Conservation (phyloP, 331 rosid species). For the Pyrus hybrid region DNA sequence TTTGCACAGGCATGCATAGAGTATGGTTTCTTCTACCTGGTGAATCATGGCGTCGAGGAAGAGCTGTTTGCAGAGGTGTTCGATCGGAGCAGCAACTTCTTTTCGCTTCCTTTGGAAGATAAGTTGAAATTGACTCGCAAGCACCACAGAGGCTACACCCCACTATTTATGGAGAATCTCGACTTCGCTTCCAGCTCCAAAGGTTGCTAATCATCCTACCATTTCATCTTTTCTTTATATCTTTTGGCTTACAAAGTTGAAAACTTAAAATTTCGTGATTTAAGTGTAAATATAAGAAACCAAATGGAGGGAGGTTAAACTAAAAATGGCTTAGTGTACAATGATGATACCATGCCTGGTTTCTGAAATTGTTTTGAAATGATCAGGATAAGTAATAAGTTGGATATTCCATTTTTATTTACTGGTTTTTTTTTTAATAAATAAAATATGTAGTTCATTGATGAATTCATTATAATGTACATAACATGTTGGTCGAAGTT, state of each 20-base stretch:
- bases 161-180: conserved; percentile 55
- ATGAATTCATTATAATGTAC: not conserved
- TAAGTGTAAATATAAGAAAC: no score
- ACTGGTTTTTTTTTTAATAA: not conserved
- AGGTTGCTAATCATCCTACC: conserved; percentile 29
- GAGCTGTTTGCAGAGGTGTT: conserved; percentile 33
- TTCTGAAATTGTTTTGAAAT: no score
- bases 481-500: not conserved
- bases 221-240: not conserved
- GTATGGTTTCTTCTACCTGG: conserved; percentile 71
- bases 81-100: conserved; percentile 43
- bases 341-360: no score
- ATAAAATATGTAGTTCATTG: no score
- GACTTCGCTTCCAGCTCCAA: conserved; percentile 36
- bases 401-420: not conserved
- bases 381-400: no score
- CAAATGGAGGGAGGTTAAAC: no score
- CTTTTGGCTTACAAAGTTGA: not conserved
- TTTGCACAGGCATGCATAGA: conserved; percentile 56
- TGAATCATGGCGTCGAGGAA: conserved; percentile 66
- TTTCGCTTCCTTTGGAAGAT: conserved; percentile 47
- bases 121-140: conserved; percentile 50
- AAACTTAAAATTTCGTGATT: no score
- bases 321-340: no score
- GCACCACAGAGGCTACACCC: conserved; percentile 61